Percentiles rank a stretch among this genome's conserved stretches.
Conservation (phyloP, 2,329 filamentous ascomycete species). For the Cladosporium phlei region DNA sequence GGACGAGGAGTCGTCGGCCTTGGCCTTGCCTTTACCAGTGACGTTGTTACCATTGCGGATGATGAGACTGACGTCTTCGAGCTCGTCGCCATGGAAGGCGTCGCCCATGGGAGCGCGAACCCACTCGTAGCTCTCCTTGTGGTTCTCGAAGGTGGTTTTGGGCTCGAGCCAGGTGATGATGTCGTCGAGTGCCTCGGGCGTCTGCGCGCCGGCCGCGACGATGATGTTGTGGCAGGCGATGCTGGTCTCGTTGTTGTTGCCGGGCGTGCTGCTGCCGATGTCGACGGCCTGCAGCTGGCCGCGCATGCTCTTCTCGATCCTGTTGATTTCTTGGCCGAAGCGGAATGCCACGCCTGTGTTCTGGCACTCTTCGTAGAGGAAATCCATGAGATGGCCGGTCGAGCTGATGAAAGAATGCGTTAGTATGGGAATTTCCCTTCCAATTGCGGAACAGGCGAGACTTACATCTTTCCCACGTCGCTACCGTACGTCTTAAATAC, state of each 20-base stretch:
- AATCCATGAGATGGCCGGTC: conserved; percentile 13
- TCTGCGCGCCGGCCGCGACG: conserved; percentile 23
- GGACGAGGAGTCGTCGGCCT: neutral
- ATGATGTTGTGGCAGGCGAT: conserved; percentile 21
- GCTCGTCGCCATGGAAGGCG: too few species aligned
- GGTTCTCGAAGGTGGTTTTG: neutral
- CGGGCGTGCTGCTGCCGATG: too few species aligned
- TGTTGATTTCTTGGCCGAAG: conserved; percentile 15
- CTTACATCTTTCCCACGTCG: conserved; percentile 18
- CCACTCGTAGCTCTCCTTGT: neutral
- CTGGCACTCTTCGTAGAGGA: conserved; percentile 18
- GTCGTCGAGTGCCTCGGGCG: conserved; percentile 14
- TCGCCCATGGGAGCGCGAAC: neutral
- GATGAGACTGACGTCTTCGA: neutral
- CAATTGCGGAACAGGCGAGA: neutral
- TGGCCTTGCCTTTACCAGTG: neutral
- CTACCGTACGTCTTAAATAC: neutral
- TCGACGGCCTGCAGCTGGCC: conserved; percentile 8
- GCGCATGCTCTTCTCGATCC: neutral
- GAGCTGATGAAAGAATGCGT: conserved; percentile 7
- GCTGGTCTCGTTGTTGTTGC: conserved; percentile 11
- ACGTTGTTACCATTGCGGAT: neutral
- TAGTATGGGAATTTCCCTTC: neutral
- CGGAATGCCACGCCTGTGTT: conserved; percentile 18
- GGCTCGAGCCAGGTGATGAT: conserved; percentile 7